A percentile compares a stretch with the other conserved stretches of the same genome.
Evolutionary conservation across 768 basidiomycete species (phyloP).

Genomic region (Leccinum boreale): DNA sequence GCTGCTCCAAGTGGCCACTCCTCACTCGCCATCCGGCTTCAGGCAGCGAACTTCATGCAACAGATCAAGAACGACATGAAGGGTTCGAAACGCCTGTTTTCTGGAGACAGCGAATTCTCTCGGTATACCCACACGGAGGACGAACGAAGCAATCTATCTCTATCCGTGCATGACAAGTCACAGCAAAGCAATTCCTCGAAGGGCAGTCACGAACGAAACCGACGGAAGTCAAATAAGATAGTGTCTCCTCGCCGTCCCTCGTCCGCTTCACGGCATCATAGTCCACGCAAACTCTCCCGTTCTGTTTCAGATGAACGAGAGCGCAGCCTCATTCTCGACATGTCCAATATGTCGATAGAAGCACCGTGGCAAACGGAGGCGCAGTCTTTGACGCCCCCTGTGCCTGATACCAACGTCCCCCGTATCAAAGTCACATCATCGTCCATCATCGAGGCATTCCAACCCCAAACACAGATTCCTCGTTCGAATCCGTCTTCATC

Average conservation of each 20-base stretch:
- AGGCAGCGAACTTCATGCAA: constrained; percentile 80
- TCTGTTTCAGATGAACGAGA: constrained; percentile 42
- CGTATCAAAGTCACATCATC: constrained; percentile 30
- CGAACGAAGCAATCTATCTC: constrained; percentile 10
- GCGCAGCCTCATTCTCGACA: constrained; percentile 37
- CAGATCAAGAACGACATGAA: constrained; percentile 77
- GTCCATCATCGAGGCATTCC: constrained; percentile 24
- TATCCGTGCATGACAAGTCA: constrained; percentile 17
- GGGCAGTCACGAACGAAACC: constrained; percentile 27
- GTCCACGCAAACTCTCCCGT: constrained; percentile 42
- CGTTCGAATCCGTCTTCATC: constrained; percentile 50
- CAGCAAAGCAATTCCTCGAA: constrained; percentile 28
- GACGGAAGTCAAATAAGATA: constrained; percentile 22
- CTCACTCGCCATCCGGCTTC: constrained; percentile 66
- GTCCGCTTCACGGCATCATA: constrained; percentile 37
- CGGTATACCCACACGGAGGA: constrained; percentile 30
- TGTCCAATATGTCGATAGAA: constrained; percentile 45
- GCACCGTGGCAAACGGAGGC: constrained; percentile 30
- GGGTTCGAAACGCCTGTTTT: constrained; percentile 68
- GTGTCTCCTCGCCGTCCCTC: constrained; percentile 32
- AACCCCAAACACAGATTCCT: constrained; percentile 31
- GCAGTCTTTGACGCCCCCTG: constrained; percentile 10
- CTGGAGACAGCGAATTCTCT: constrained; percentile 59
- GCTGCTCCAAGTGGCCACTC: constrained; percentile 44
- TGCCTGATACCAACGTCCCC: constrained; percentile 17